A percentile compares a stretch with the other conserved stretches of the same genome.
Conservation (phyloP, 352 stramenopile genomes). For the Globisporangium okanoganense region DNA sequence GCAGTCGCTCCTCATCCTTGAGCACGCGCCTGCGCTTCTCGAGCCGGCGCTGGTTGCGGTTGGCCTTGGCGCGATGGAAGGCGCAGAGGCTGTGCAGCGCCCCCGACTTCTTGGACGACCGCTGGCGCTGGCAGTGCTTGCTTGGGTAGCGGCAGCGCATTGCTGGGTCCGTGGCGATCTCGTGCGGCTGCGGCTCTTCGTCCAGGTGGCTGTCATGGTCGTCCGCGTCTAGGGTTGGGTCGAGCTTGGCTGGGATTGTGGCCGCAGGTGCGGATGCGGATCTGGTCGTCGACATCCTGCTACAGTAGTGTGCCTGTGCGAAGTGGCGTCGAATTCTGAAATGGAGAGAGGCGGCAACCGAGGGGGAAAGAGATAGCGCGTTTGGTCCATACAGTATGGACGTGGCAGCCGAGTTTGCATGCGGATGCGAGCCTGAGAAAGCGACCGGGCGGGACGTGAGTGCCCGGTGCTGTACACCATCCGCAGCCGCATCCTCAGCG, state of each 20-base stretch:
- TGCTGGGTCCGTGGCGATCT: conserved; percentile 28
- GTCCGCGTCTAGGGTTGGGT: conserved; percentile 18
- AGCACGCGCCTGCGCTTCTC: conserved; percentile 12
- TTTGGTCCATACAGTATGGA: not conserved
- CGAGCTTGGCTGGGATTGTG: not conserved
- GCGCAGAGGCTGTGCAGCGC: conserved; percentile 13
- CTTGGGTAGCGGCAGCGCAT: conserved; percentile 14
- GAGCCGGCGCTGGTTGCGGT: conserved; percentile 15
- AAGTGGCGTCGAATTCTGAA: conserved; percentile 1
- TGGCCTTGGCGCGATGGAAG: conserved; percentile 14
- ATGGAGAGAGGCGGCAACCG: not conserved
- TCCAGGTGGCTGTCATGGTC: conserved; percentile 28
- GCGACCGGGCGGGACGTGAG: not conserved
- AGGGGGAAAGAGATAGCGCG: not conserved
- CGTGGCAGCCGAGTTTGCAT: not conserved
- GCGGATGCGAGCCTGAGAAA: not conserved
- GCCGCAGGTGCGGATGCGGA: not conserved
- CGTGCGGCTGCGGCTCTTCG: conserved; percentile 30
- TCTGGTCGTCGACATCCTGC: not conserved
- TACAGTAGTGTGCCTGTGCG: not conserved
- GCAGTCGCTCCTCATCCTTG: conserved; percentile 14
- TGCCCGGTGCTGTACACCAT: not conserved
- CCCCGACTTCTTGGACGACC: conserved; percentile 10
- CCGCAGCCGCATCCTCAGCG: not conserved
- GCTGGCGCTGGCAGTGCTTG: conserved; percentile 9